Conservation (phyloP, 202 grass and related monocot species). For the Cymbopogon flexuosus region DNA sequence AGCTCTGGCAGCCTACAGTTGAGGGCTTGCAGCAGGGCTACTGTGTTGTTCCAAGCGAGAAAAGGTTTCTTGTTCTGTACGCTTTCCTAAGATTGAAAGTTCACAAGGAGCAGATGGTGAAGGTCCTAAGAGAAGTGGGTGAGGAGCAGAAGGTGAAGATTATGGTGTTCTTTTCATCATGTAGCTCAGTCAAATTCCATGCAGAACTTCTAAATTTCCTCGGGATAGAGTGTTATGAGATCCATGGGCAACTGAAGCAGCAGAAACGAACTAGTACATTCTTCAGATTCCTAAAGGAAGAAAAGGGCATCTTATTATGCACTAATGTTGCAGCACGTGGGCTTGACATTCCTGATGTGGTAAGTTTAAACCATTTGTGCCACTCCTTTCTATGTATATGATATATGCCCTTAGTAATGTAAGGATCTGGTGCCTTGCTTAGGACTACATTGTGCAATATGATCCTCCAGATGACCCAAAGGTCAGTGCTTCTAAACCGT, state of each 20-base stretch:
- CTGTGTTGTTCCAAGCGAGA: slow-evolving; percentile 68
- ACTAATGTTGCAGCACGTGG: slow-evolving; percentile 67
- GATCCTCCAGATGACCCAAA: slow-evolving; percentile 75
- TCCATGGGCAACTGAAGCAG: slow-evolving; percentile 88
- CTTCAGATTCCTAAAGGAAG: too few species aligned
- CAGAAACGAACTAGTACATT: slow-evolving; percentile 70
- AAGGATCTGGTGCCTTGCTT: slow-evolving; percentile 22
- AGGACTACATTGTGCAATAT: slow-evolving; percentile 95
- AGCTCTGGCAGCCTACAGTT: slow-evolving; percentile 59
- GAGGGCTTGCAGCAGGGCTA: slow-evolving; percentile 84
- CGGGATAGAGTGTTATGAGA: slow-evolving; percentile 65
- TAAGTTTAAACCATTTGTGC: slow-evolving; percentile 27
- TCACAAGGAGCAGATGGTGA: slow-evolving; percentile 25
- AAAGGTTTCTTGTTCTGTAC: slow-evolving; percentile 73
- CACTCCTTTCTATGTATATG: background rate
- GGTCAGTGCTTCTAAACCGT: slow-evolving; percentile 16
- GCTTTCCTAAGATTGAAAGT: slow-evolving; percentile 67
- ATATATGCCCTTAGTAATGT: background rate
- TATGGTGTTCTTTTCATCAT: slow-evolving; percentile 99
- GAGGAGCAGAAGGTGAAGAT: slow-evolving; percentile 46
- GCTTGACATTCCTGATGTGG: slow-evolving; percentile 86
- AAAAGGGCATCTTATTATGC: too few species aligned
- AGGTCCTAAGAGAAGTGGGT: slow-evolving; percentile 48
- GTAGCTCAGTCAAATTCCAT: slow-evolving; percentile 88
- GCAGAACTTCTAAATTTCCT: slow-evolving; percentile 72